These are phyloP conservation scores for Penicillium sp. DNA, from an alignment of 2,329 filamentous ascomycete species.

Conservation along the genomic window DNA sequence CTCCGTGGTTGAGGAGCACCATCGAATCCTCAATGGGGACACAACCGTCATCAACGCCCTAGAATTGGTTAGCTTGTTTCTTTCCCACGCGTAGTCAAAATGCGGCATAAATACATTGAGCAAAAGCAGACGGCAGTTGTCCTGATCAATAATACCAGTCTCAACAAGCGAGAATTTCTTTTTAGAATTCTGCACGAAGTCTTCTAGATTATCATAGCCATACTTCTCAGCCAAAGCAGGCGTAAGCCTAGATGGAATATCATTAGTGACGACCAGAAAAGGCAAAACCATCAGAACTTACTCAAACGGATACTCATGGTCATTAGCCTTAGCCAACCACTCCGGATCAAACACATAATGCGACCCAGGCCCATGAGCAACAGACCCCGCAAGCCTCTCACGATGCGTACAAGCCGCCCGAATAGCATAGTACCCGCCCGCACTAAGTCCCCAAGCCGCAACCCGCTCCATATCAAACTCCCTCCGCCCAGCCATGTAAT, in stretches of 20 bases:
- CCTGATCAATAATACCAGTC: conserved; percentile 54
- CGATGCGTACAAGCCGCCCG: conserved; percentile 66
- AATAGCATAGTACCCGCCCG: conserved; percentile 65
- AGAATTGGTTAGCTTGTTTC: conserved; percentile 4
- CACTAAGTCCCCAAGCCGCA: conserved; percentile 62
- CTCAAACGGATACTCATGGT: conserved; percentile 64
- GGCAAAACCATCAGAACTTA: conserved; percentile 28
- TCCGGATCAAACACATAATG: conserved; percentile 59
- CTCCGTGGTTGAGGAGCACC: conserved; percentile 61
- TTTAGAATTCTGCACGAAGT: conserved; percentile 54
- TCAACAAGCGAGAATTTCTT: conserved; percentile 62
- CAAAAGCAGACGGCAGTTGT: conserved; percentile 56
- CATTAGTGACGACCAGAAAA: not conserved
- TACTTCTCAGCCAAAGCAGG: conserved; percentile 60
- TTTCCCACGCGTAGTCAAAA: not conserved
- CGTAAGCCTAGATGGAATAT: conserved; percentile 44
- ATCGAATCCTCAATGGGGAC: conserved; percentile 67
- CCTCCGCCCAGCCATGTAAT: conserved; percentile 53
- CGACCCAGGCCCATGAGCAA: conserved; percentile 62
- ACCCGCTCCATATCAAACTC: conserved; percentile 57
- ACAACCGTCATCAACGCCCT: conserved; percentile 61
- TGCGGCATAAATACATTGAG: conserved; percentile 52
- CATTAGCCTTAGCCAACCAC: conserved; percentile 60
- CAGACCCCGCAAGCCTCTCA: conserved; percentile 50
- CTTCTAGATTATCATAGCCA: conserved; percentile 56